phyloP scores from a whole-genome alignment of 1,139 yeast genomes.

The Yamadazyma triangularis region DNA sequence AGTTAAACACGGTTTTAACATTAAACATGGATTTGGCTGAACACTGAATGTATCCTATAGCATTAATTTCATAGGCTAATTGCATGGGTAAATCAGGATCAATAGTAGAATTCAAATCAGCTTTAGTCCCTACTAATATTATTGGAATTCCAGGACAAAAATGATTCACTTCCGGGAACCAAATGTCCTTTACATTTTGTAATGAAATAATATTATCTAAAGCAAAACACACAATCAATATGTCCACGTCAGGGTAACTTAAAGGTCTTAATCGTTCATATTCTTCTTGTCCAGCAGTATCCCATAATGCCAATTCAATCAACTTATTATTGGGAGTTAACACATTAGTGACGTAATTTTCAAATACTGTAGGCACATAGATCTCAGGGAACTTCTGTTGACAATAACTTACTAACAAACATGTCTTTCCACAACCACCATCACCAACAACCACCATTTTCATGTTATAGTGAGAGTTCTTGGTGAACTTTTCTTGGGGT shows the following conservation, averaged over 20 bases:
- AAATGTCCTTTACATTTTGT: constrained; percentile 69
- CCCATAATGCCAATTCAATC: constrained; percentile 79
- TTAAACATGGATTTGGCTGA: constrained; percentile 71
- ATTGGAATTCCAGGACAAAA: constrained; percentile 80
- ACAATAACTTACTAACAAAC: constrained; percentile 76
- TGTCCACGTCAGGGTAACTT: constrained; percentile 77
- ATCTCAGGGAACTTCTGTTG: constrained; percentile 72
- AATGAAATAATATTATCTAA: constrained; percentile 61
- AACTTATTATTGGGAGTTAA: constrained; percentile 48
- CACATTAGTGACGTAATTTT: constrained; percentile 71
- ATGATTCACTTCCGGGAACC: constrained; percentile 85
- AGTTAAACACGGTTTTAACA: constrained; percentile 62
- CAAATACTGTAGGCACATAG: constrained; percentile 89
- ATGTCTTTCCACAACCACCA: constrained; percentile 93
- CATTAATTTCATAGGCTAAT: constrained; percentile 64
- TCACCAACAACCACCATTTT: constrained; percentile 90
- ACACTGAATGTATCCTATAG: constrained; percentile 75
- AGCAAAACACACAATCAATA: constrained; percentile 72
- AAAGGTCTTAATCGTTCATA: constrained; percentile 81
- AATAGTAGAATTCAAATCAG: constrained; percentile 49
- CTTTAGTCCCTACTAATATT: constrained; percentile 73
- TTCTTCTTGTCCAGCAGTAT: constrained; percentile 94
- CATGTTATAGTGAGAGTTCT: constrained; percentile 38
- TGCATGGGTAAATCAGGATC: constrained; percentile 48
- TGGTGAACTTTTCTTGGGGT: constrained; percentile 24